A percentile compares a stretch with the other conserved stretches of the same genome.
Conservation (phyloP, 2,329 filamentous ascomycete species). For the Diplodia seriata region DNA sequence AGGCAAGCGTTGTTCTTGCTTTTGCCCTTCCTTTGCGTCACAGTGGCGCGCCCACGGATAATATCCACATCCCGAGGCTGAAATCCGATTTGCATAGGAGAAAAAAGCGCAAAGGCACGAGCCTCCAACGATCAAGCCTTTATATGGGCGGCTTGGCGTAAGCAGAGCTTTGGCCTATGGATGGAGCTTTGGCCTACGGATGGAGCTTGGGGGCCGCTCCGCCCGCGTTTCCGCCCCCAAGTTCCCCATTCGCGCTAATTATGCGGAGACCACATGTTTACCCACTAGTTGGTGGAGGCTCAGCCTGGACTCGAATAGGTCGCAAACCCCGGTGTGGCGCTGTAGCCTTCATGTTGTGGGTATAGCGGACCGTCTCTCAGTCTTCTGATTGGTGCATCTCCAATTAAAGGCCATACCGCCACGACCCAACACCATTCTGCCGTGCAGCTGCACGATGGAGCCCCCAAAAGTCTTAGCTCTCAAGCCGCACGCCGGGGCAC, state of each 20-base stretch:
- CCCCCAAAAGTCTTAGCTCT: background rate
- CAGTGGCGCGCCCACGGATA: background rate
- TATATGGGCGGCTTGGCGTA: slow-evolving; percentile 1
- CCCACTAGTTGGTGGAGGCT: background rate
- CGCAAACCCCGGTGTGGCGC: background rate
- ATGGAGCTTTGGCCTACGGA: background rate
- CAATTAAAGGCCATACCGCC: background rate
- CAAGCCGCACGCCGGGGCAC: background rate
- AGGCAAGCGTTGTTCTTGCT: background rate
- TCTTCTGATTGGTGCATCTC: background rate
- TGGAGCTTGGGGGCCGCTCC: background rate
- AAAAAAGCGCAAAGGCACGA: background rate
- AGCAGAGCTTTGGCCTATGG: background rate
- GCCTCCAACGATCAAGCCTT: background rate
- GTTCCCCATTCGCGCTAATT: background rate
- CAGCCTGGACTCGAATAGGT: background rate
- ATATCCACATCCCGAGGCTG: background rate
- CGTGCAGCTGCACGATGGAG: background rate
- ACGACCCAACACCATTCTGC: background rate
- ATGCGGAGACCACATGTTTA: background rate
- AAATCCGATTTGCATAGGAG: background rate
- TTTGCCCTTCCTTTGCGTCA: background rate
- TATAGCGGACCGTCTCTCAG: background rate
- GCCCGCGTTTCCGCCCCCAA: slow-evolving; percentile 1
- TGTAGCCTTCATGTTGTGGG: background rate